Base-by-base conservation (phyloP, 2,329 filamentous ascomycete species). In the Fusarium compactum region DNA sequence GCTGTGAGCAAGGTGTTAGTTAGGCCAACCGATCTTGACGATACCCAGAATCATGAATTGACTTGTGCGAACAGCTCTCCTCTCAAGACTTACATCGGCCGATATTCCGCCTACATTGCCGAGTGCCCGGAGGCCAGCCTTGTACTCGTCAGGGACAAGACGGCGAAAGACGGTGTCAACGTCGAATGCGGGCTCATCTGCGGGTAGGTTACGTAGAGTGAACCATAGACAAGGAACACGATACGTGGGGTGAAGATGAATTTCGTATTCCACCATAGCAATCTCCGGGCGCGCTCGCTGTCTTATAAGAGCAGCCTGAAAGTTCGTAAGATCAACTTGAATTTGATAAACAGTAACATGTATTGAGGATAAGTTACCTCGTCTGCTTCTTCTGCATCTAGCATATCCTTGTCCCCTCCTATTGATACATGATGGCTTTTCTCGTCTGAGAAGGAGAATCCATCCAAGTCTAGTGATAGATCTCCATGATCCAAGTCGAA, bases 151-250 rank as follows among this genome's bases (percentile, higher is more conserved):
- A 20, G 92, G 91, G 47, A 95, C 91, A 50, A 95, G 84, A 70
- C 87, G 86, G 67, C 88, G 85, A 78, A 94, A 94, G 67, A 94
- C 87, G 6, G 88, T 87, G 66, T 94, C 90, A 72, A 94, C 83
- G 74, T 87, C 85, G 74, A 90, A 85, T 15, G 88, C 80, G 41
- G 85, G 82, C 68, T 90, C 87, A 62, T 85, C 83, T 50, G 82
- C 80, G 20, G 87, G 85, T 62, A 89, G 80, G 64, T 86, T 85
- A 71, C 88, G 86, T 74, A 94, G 80, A 57, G 84, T 87, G 82
- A 95, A 94, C 87, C 92, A 95, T 59, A 95, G 84, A 63, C 92
- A 92, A 11, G 92, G 92, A 47, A 91, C 87, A 66, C 86, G 86
- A 80, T 95, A 95, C 60, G 90, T 92, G 58, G 90, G 88, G 73